A percentile compares a stretch with the other conserved stretches of the same genome.
Conservation (phyloP, 202 grass and related monocot species). For the Schoenoplectus tabernaemontani region DNA sequence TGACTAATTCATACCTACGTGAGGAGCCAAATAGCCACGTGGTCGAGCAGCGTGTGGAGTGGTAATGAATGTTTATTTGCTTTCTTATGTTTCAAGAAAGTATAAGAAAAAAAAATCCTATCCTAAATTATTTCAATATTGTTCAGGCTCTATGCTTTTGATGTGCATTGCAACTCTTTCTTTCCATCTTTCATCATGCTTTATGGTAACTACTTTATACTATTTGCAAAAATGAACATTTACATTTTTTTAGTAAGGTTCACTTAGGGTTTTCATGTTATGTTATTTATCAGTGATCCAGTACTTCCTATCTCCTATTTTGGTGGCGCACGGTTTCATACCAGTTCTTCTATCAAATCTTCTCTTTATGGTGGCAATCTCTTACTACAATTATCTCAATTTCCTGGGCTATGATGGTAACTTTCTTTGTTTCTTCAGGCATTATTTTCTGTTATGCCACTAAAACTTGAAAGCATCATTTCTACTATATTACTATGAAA, state of each 20-base stretch:
- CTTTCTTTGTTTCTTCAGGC: neutral
- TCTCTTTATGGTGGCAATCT: slow-evolving; percentile 76
- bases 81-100: neutral
- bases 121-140: neutral
- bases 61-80: slow-evolving; percentile 34
- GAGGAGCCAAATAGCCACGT: slow-evolving; percentile 96
- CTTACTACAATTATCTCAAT: slow-evolving; percentile 97
- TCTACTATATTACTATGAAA: neutral
- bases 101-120: neutral
- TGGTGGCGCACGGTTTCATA: slow-evolving; percentile 89
- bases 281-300: slow-evolving; percentile 63
- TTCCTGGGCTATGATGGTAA: slow-evolving; percentile 98
- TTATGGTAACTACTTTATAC: slow-evolving; percentile 49
- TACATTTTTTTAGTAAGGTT: slow-evolving; percentile 15
- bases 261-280: neutral
- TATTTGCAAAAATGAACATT: neutral
- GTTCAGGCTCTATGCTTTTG: slow-evolving; percentile 95
- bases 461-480: neutral
- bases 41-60: slow-evolving; percentile 92
- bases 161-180: slow-evolving; percentile 99
- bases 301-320: slow-evolving; percentile 85
- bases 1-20: slow-evolving; percentile 86
- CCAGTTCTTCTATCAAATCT: slow-evolving; percentile 79
- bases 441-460: neutral
- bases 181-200: slow-evolving; percentile 93